Conservation (phyloP, 1,284 basidiomycete species). For the Trametes sp. region DNA sequence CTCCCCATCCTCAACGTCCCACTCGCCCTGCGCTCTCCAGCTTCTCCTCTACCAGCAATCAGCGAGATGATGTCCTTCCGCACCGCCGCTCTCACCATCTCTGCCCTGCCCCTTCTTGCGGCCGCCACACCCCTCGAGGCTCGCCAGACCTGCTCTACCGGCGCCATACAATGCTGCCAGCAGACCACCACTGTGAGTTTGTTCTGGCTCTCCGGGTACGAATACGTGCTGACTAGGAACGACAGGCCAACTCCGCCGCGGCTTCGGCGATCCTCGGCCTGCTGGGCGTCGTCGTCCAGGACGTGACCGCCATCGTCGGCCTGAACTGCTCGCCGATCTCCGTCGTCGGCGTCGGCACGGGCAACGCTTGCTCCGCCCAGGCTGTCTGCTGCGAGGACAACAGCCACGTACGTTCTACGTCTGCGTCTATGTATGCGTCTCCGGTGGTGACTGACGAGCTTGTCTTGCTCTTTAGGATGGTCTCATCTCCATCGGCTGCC, state of each 20-base stretch:
- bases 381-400: conserved; percentile 15
- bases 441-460: too few species aligned
- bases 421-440: too few species aligned
- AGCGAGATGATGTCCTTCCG: neutral
- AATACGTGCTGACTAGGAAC: neutral
- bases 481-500: conserved; percentile 12
- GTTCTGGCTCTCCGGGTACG: neutral
- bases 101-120: conserved; percentile 26
- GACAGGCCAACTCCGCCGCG: conserved; percentile 21
- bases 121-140: conserved; percentile 25
- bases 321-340: conserved; percentile 39
- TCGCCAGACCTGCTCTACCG: conserved; percentile 32
- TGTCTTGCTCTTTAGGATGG: neutral
- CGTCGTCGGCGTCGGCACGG: conserved; percentile 33
- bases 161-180: conserved; percentile 38
- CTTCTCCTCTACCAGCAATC: neutral
- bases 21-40: neutral
- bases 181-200: conserved; percentile 4
- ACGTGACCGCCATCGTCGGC: conserved; percentile 36
- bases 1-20: neutral
- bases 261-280: conserved; percentile 27
- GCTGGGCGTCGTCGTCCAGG: conserved; percentile 36
- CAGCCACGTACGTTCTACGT: neutral
- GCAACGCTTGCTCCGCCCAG: conserved; percentile 25
- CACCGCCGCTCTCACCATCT: conserved; percentile 13